phyloP scores from a whole-genome alignment of 2,329 filamentous ascomycete species.

The Domatiomyces catenatus region DNA sequence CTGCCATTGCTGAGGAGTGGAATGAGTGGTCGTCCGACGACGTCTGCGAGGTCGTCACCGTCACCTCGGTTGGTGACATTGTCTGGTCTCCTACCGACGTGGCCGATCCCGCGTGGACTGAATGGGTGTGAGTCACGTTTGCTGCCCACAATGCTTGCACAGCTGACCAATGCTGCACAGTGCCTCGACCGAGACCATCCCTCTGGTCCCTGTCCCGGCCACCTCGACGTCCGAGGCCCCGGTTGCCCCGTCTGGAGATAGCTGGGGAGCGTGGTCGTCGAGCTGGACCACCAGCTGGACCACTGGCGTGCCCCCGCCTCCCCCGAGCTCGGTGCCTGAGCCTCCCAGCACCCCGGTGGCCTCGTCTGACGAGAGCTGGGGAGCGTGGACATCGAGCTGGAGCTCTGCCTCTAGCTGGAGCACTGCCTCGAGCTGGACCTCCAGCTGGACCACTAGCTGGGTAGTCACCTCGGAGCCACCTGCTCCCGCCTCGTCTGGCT shows the following conservation, averaged over 20 bases:
- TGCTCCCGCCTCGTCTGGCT: neutral
- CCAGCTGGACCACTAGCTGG: neutral
- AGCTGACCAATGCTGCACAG: neutral
- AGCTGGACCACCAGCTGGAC: neutral
- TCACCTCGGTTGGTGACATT: constrained; percentile 3
- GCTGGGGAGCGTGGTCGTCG: neutral
- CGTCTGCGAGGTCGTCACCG: constrained; percentile 8
- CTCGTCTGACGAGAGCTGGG: neutral
- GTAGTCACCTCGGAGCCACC: neutral
- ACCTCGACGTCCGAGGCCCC: constrained; percentile 1
- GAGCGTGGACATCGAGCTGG: neutral
- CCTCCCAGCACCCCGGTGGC: neutral
- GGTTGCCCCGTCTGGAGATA: neutral
- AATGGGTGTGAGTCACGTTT: constrained; percentile 2
- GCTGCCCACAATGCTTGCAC: neutral
- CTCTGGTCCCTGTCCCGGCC: neutral
- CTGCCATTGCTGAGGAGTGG: neutral
- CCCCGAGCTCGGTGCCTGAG: neutral
- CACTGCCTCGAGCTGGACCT: neutral
- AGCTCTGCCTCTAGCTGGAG: neutral
- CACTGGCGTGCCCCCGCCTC: too few relatives aligned
- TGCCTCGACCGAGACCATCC: neutral
- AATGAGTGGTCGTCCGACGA: neutral
- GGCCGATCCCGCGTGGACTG: constrained; percentile 1
- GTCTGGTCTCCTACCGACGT: constrained; percentile 5